Base-by-base conservation (phyloP, 2,329 filamentous ascomycete genomes). In the Aspergillus japonicus region DNA sequence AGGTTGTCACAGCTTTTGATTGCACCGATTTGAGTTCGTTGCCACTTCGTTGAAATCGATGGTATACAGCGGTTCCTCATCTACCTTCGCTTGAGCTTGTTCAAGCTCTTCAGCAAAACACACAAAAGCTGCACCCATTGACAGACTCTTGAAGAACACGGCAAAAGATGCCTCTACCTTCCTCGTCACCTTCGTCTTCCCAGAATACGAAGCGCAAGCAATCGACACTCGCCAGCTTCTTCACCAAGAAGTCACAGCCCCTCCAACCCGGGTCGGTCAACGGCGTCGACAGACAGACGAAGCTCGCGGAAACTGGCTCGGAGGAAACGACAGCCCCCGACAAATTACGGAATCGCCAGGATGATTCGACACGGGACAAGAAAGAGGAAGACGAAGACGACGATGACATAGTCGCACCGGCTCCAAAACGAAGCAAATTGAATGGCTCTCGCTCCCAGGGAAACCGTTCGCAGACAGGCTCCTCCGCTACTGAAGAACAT, bases 221-320 rank as follows among this genome's bases (percentile, higher is more conserved):
- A 71, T 85, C 89, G 66, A 91, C 91, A 0, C 88, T 97, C 62
- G 95, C 91, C 3, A 93, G 87, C 71, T 96, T 96, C 77, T 96
- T 96, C 73, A 85, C 87, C 0, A 86, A 86, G 14, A 88, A 84
- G 60, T 62, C 76, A 1, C 65, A 72, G 2, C 56, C 65, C n/a
- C 63, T 66, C 2, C 65, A 66, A 26, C 61, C 62, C 31, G 23
- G 57, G 39, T 19, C 64, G 1, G 63, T 63, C 0, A 64, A 64
- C 24, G 57, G 55, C 29, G 23, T 48, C 42, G 60, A 52, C 14
- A 50, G 14, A 50, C 60, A 47, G 54, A 47, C n/a, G 50, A 58
- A 52, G 52, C 39, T 21, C 35, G 16, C 4, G 47, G 50, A 29
- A 19, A n/a, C 55, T 29, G 42, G 50, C 11, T 14, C 47, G 3